Evolutionary conservation across 805 yeast genomes (phyloP), one percentile per base, ranked within the genome.

Genomic region (Pichia paraexigua): DNA sequence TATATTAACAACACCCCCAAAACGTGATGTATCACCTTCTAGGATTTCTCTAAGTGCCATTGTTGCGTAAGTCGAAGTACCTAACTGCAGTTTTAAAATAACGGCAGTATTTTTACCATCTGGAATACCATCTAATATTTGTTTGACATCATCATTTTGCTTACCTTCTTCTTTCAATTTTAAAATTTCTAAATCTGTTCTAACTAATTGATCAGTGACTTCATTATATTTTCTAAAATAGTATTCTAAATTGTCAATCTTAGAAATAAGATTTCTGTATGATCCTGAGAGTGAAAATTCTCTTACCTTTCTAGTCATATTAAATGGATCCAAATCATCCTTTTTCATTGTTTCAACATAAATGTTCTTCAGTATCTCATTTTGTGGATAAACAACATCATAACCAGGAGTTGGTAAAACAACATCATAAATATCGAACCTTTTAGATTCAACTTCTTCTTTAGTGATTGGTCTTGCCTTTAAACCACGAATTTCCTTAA

Each of bases 321-420:
- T 76, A 59, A 78, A 74, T 12, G 97, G 97, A 67, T 90, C 89
- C 59, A 94, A 76, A 0, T 82, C 85, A 63, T 94, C 98, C 49
- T 76, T 71, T 2, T 74, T 76, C 98, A 94, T 94, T 10, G 80
- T 72, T 3, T 78, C 80, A 43, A 78, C 77, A 63, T 91, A 91
- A 1, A 79, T 78, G 41, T 80, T 73, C 59, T 72, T 73, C 45
- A 88, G 70, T 42, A 75, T 66, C 49, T 74, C 75, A 61, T 88
- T 86, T 12, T 76, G 71, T 8, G 99, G 99, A 63, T 94, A 94
- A 15, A 75, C 63, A n/a, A 94, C 80, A 63, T 90, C 97, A 65
- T 82, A 90, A 0, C 99, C 99, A 2, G 99, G 99, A 0, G 96
- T 80, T n/a, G 99, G 98, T 50, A 94, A 72, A 3, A 95, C 96